phyloP scores from a whole-genome alignment of 495 filamentous ascomycete genomes.

The Clavariopsis aquatica region DNA sequence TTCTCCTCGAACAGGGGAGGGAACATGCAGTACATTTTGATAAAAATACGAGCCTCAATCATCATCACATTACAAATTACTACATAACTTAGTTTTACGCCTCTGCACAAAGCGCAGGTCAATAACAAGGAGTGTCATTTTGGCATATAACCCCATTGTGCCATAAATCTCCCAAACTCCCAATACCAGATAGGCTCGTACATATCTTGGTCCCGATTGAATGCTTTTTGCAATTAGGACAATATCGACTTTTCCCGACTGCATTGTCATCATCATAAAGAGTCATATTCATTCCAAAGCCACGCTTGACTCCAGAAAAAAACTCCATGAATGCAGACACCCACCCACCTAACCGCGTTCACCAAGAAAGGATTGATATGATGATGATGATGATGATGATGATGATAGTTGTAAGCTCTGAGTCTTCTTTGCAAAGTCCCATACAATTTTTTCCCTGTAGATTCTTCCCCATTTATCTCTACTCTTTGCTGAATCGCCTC shows the following conservation, averaged over 20 bases:
- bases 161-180: slow-evolving; percentile 5
- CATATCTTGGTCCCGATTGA: slow-evolving; percentile 1
- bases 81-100: slow-evolving; percentile 7
- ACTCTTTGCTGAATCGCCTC: slow-evolving; percentile 72
- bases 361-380: slow-evolving; percentile 17
- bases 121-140: slow-evolving; percentile 20
- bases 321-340: neutral
- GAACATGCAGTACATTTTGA: too few species aligned
- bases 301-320: neutral
- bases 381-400: too few species aligned
- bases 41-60: neutral
- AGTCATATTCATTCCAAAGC: neutral
- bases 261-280: slow-evolving; percentile 9
- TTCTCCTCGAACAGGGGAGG: too few species aligned
- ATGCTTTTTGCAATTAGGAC: neutral
- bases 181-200: slow-evolving; percentile 9
- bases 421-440: neutral
- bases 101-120: neutral
- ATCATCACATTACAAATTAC: slow-evolving; percentile 21
- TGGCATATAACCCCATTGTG: neutral
- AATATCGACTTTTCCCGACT: neutral
- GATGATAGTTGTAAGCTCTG: slow-evolving; percentile 5
- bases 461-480: slow-evolving; percentile 19
- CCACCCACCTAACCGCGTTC: slow-evolving; percentile 1
- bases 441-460: slow-evolving; percentile 1